Base-by-base conservation (phyloP, 2,329 filamentous ascomycete genomes). In the Zymoseptoria crescenta region DNA sequence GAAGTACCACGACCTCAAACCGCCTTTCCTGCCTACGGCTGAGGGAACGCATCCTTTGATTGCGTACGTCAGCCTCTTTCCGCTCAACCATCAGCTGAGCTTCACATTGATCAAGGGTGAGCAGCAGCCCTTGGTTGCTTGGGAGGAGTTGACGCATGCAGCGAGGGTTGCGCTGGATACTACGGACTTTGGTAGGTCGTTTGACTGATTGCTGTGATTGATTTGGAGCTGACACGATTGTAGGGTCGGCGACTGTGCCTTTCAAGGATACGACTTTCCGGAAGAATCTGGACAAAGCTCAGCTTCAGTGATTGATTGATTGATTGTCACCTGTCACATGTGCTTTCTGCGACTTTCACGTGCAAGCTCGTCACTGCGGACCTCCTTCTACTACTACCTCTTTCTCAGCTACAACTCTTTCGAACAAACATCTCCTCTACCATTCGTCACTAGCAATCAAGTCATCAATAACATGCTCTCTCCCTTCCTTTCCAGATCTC, bases 241-340 rank as follows among this genome's bases (percentile, higher is more conserved):
- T 16, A 62, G 62, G 60, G 1, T 57, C 58, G 54, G 79, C 75
- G 2, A 80, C 73, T 59, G 77, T 80, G 53, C 77, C 77, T 4
- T 80, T 81, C 59, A 76, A 76, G 62, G 75, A 81, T 64, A 65
- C 62, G 1, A 77, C 76, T n/a, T 80, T 79, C 61, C 64, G 70
- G n/a, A 73, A 55, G 2, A 81, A 81, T 63, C 64, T 83, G n/a
- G 69, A 56, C 7, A 57, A 61, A 10, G 65, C 65, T 45, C 35
- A 45, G 35, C 35, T 45, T n/a, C 10, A 45, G 5, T 45, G 35
- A 45, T 2, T n/a, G 35, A 45, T 16, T 45, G 35, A 45, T 2
- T n/a, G 16, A 6, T 45, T 45, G 35, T 45, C 35, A 45, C 35
- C 13, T 45, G 35, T 16, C 13, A 45, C 5, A 9, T 16, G 16